Conservation (phyloP, 345 rosid species). For the Anacardium occidentale region DNA sequence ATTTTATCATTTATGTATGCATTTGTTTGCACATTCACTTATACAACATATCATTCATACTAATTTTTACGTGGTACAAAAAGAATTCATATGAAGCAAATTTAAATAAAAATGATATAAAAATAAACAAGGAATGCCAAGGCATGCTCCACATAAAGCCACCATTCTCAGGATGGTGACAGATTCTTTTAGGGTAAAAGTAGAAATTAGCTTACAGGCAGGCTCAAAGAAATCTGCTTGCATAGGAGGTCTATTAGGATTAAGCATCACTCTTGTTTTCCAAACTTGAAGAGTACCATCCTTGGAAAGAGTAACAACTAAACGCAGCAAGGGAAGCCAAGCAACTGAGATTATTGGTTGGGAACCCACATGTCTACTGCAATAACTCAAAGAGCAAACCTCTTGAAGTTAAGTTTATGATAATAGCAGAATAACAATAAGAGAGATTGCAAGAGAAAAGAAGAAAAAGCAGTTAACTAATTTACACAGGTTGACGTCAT, state of each 20-base stretch:
- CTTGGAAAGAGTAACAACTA: constrained; percentile 81
- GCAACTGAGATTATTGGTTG: constrained; percentile 89
- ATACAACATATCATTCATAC: too few relatives aligned
- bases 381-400: constrained; percentile 10
- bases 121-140: not conserved
- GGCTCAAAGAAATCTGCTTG: constrained; percentile 93
- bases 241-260: constrained; percentile 89
- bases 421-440: not conserved
- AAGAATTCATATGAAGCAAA: not conserved
- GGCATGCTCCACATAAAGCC: not conserved
- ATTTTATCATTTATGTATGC: not conserved
- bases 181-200: not conserved
- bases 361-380: constrained; percentile 87
- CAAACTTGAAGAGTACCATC: constrained; percentile 95
- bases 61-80: not conserved
- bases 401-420: not conserved
- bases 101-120: not conserved
- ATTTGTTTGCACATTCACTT: not conserved
- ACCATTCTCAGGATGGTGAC: not conserved
- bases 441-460: not conserved
- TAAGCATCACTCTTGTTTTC: constrained; percentile 73
- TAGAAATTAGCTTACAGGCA: constrained; percentile 52
- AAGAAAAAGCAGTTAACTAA: not conserved
- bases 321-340: constrained; percentile 81
- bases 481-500: not conserved